A percentile compares a stretch with the other conserved stretches of the same genome.
These are phyloP conservation scores for Batkoa obscura DNA, from an alignment of 371 early-diverging fungal species.

Conservation along the genomic window DNA sequence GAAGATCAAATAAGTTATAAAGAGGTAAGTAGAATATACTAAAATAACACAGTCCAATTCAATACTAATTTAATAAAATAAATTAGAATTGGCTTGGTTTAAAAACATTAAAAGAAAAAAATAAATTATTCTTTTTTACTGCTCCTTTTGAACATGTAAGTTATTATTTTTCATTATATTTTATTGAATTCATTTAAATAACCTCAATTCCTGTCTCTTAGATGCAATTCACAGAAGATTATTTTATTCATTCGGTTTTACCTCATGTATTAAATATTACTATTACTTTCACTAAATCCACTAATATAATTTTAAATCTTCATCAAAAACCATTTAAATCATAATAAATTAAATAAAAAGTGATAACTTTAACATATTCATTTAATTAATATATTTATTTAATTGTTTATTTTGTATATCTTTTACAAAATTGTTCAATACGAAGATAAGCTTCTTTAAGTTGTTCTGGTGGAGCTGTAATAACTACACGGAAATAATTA, in stretches of 20 bases:
- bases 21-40: constrained; percentile 14
- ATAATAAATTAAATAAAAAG: too few relatives aligned
- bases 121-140: constrained; percentile 32
- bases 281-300: too few relatives aligned
- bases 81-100: constrained; percentile 44
- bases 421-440: constrained; percentile 58
- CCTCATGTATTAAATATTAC: too few relatives aligned
- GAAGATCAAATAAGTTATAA: constrained; percentile 32
- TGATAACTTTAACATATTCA: too few relatives aligned
- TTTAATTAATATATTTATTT: too few relatives aligned
- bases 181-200: background rate
- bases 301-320: too few relatives aligned
- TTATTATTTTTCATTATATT: constrained; percentile 8
- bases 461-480: constrained; percentile 52
- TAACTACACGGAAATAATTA: constrained; percentile 60
- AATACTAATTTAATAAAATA: too few relatives aligned
- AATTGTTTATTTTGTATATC: constrained; percentile 21
- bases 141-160: constrained; percentile 55
- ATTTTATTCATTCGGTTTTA: too few relatives aligned
- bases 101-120: constrained; percentile 25
- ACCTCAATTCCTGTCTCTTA: too few relatives aligned
- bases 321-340: too few relatives aligned
- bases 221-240: background rate
- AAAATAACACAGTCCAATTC: too few relatives aligned
- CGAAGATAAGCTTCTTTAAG: constrained; percentile 53